Percentiles rank a stretch among this genome's conserved stretches.
Conservation (phyloP, 169 alveolate species). For the Babesia bigemina region DNA sequence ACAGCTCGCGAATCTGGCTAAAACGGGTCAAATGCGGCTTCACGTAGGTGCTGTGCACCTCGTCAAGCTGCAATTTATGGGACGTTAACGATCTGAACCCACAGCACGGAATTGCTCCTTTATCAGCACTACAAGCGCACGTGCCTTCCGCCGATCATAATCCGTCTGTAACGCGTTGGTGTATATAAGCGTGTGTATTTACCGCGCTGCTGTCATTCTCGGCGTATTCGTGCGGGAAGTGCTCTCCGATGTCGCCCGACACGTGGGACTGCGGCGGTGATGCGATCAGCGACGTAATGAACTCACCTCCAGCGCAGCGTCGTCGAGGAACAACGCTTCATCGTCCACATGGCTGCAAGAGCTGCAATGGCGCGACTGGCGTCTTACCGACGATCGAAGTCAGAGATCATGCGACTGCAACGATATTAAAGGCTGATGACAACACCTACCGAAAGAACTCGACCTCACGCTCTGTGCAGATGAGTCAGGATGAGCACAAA, state of each 20-base stretch:
- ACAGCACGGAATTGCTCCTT: slow-evolving; percentile 61
- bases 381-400: slow-evolving; percentile 33
- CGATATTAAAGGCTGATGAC: background rate
- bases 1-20: slow-evolving; percentile 37
- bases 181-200: background rate
- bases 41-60: slow-evolving; percentile 60
- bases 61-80: slow-evolving; percentile 58
- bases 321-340: slow-evolving; percentile 21
- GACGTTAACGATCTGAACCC: background rate
- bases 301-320: slow-evolving; percentile 20
- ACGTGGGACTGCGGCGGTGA: slow-evolving; percentile 7
- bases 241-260: slow-evolving; percentile 2
- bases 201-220: background rate
- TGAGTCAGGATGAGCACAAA: background rate
- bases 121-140: slow-evolving; percentile 47
- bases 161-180: background rate
- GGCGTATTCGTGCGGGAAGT: slow-evolving; percentile 5
- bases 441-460: slow-evolving; percentile 46
- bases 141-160: slow-evolving; percentile 13
- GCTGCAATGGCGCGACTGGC: too few relatives aligned
- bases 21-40: slow-evolving; percentile 62
- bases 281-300: background rate
- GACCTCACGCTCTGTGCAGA: slow-evolving; percentile 44
- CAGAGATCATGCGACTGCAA: slow-evolving; percentile 56
- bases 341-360: slow-evolving; percentile 27